Evolutionary conservation across 2,329 filamentous ascomycete genomes (phyloP), one percentile per base, ranked within the genome.

Genomic region (Lasiodiplodia sp.): DNA sequence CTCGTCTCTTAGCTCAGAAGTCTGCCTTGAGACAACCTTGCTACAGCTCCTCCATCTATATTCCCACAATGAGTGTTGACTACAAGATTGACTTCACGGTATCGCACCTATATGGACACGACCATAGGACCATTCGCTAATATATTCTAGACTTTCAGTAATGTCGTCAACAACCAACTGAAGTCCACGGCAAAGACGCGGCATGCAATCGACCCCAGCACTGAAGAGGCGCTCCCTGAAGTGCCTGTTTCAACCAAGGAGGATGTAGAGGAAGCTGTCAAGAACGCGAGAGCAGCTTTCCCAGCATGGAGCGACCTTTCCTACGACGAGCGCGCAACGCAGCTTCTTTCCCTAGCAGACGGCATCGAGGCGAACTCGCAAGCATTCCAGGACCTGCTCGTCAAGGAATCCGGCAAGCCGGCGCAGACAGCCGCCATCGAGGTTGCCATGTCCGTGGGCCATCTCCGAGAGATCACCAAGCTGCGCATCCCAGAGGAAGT

Each of bases 121-220:
- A 23, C 2, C 1, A 6, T n/a, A 4, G 3, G 12, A 7, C 51
- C 14, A 2, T 11, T 11, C 11, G 18, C 51, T 66, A 16, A 66
- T 25, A 8, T 16, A 21, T 23, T 16, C 23, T 10, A 56, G 63
- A 56, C 49, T 18, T 66, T 66, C 51, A 44, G 47, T 23, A 87
- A 86, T 75, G 77, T 84, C 67, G 85, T 87, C 70, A 81, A 85
- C 70, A 83, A 83, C 56, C 74, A 83, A 71, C 72, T 83, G 57
- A 75, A 77, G 8, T 72, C 79, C 2, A 84, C 83, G 0, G 68
- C 74, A 2, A 70, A 77, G 51, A 86, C 82, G 10, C 80, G 82
- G n/a, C 79, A 82, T 69, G 78, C 80, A 37, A 78, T 86, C 70
- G 84, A 87, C 71, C 85, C 85, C 0, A 80, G 85, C 8, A 87